Percentiles rank a stretch among this genome's conserved stretches.
phyloP scores from a whole-genome alignment of 2,329 filamentous ascomycete species.

The Fusarium pilosicola region DNA sequence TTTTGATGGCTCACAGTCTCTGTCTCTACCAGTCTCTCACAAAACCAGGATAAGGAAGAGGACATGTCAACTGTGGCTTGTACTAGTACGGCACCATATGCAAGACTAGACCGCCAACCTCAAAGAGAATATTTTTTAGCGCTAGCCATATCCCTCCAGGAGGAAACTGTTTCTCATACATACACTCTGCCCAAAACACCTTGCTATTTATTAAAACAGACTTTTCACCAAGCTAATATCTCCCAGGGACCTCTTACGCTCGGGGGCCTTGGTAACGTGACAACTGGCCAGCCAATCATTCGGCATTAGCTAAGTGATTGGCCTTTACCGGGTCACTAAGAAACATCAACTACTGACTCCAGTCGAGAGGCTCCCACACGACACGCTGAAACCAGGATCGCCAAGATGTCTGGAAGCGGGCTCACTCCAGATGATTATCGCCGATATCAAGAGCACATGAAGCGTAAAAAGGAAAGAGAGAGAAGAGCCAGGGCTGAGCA shows the following conservation, averaged over 20 bases:
- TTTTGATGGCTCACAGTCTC: fast-evolving
- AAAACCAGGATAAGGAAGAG: background rate
- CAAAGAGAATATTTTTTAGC: fast-evolving
- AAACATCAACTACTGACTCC: background rate
- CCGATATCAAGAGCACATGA: no score
- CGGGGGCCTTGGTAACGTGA: background rate
- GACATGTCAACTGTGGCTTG: background rate
- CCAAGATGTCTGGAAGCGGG: background rate
- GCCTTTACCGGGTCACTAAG: background rate
- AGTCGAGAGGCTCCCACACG: background rate
- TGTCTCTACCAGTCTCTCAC: no score
- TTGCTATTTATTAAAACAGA: background rate
- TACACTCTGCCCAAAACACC: background rate
- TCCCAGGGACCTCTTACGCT: background rate
- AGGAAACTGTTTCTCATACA: background rate
- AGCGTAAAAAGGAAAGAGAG: no score
- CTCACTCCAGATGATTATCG: background rate
- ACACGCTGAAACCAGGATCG: background rate
- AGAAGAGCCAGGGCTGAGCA: background rate
- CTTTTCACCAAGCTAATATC: background rate
- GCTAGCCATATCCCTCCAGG: background rate
- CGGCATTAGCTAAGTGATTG: background rate
- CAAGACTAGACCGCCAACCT: background rate
- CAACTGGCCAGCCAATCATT: background rate
- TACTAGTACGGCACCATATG: background rate